Evolutionary conservation across 1,284 basidiomycete species (phyloP), one percentile per base, ranked within the genome.

Genomic region (Coniferiporia weirii): DNA sequence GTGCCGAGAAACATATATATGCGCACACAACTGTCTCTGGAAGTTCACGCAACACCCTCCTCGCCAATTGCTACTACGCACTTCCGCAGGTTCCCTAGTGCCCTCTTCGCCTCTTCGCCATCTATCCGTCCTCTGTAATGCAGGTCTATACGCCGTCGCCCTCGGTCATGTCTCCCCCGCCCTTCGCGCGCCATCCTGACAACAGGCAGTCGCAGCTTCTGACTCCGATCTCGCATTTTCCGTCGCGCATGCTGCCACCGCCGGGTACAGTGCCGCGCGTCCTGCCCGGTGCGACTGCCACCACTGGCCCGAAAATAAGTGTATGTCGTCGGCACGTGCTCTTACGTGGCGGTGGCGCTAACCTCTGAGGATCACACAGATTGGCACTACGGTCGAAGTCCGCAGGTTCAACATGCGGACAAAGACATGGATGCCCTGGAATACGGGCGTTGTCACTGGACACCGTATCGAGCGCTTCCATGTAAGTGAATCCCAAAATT

Each of bases 221-320:
- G 6, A 62, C 61, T 1, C 61, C 61, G 13, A 43, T 59, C 9
- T 62, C 61, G 38, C 61, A 62, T 34, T 62, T 62, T 27, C 61
- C 61, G 17, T 62, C 61, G 34, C 57, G 61, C 19, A 62, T 62
- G 61, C 57, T 62, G 6, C 61, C 61, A 5, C 61, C 61, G 12
- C 57, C 57, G 2, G 61, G 61, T 12, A 62, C 61, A n/a, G 59
- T 57, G 22, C 57, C 61, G 35, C 61, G 61, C 32, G 49, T 62
- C 20, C 52, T 61, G 4, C 60, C 60, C 20, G 56, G 56, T 36
- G 36, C 27, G 38, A 17, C 13, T n/a, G 43, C 46, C 43, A 44
- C 34, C 32, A 15, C 4, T 4, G 19, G 55, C 10, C 38, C 15
- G 15, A 36, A 50, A 17, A 17, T 56, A 32, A 7, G 17, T 49